phyloP scores from a whole-genome alignment of 495 filamentous ascomycete species.

The Trichoderma erinaceum region DNA sequence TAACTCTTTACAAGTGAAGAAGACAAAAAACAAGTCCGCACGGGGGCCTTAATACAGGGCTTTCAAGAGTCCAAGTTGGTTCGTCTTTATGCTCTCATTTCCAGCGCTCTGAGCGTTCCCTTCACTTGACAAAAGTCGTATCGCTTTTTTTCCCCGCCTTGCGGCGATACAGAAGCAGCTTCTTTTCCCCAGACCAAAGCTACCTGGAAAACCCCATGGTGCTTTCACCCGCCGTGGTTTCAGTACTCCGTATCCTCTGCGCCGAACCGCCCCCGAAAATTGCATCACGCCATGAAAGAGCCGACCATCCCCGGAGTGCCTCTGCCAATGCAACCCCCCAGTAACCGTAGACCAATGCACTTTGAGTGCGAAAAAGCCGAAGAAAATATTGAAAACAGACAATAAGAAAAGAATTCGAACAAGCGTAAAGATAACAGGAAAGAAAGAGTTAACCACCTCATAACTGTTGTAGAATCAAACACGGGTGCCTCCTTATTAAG shows the following conservation, averaged over 20 bases:
- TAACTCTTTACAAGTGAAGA: neutral
- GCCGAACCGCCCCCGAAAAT: conserved; percentile 13
- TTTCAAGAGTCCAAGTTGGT: neutral
- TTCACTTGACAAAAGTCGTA: conserved; percentile 14
- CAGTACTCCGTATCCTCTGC: conserved; percentile 14
- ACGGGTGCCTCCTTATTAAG: conserved; percentile 7
- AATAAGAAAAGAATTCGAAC: conserved; percentile 16
- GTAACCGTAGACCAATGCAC: conserved; percentile 12
- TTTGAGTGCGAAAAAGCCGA: neutral
- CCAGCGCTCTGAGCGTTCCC: conserved; percentile 8
- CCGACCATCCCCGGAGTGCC: conserved; percentile 9
- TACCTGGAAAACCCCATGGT: conserved; percentile 5
- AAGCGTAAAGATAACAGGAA: conserved; percentile 15
- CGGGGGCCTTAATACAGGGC: neutral
- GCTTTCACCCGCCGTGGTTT: conserved; percentile 13
- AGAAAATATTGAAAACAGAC: conserved; percentile 18
- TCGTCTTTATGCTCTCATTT: neutral
- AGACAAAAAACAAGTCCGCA: conserved; percentile 1
- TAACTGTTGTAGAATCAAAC: neutral
- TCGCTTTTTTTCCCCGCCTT: conserved; percentile 7
- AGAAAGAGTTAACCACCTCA: conserved; percentile 14
- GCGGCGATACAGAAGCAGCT: conserved; percentile 13
- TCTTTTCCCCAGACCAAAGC: conserved; percentile 5
- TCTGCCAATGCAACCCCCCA: conserved; percentile 6
- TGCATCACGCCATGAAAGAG: conserved; percentile 14